Evolutionary conservation across 371 early-diverging fungal genomes (phyloP).

Genomic region (Catenaria anguillulae): DNA sequence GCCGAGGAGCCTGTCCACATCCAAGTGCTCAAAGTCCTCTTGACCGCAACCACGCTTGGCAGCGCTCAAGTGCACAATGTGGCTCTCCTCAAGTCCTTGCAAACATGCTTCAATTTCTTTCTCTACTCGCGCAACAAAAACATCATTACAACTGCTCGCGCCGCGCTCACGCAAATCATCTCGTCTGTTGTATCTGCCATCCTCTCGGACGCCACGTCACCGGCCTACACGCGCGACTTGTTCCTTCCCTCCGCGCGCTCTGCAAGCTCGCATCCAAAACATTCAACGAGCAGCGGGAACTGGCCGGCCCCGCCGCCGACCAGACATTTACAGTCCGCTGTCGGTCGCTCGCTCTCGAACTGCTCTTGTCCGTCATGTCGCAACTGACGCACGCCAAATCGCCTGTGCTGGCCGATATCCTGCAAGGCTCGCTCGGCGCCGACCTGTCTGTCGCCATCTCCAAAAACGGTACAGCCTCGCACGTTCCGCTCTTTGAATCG

Average conservation of each 20-base stretch:
- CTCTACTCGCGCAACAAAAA: conserved; percentile 8
- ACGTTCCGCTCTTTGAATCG: conserved; percentile 66
- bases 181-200: conserved; percentile 47
- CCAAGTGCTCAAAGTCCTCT: conserved; percentile 7
- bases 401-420: conserved; percentile 3
- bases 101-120: conserved; percentile 8
- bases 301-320: background rate
- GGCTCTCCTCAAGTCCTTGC: conserved; percentile 5
- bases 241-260: conserved; percentile 79
- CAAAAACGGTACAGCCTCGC: conserved; percentile 57
- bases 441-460: conserved; percentile 55
- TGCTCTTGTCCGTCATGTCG: conserved; percentile 39
- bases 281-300: conserved; percentile 19
- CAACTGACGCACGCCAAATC: conserved; percentile 20
- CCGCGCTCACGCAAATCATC: conserved; percentile 78
- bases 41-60: conserved; percentile 1
- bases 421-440: background rate
- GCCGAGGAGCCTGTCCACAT: conserved; percentile 6
- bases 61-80: conserved; percentile 1
- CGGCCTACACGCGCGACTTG: conserved; percentile 41
- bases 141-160: conserved; percentile 50
- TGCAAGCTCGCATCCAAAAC: conserved; percentile 80
- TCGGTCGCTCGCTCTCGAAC: conserved; percentile 33
- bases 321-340: conserved; percentile 6
- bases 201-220: conserved; percentile 17